A percentile compares a stretch with the other conserved stretches of the same genome.
phyloP scores from a whole-genome alignment of 495 filamentous ascomycete species.

The Evernia prunastri region DNA sequence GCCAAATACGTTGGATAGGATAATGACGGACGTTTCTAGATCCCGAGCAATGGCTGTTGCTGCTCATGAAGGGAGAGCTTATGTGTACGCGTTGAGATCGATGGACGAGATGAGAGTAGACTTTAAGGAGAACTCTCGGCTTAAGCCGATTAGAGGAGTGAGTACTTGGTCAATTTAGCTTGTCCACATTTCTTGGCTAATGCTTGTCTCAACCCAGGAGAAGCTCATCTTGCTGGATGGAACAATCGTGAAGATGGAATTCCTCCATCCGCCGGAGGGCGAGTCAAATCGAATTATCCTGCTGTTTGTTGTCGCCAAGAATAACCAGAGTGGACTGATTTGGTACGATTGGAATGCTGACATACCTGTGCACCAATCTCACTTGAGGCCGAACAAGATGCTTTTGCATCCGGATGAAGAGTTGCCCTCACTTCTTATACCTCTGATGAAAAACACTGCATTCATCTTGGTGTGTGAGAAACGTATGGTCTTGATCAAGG shows the following conservation, averaged over 20 bases:
- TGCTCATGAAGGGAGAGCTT: slow-evolving; percentile 50
- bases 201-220: slow-evolving; percentile 32
- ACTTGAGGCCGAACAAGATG: slow-evolving; percentile 42
- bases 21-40: slow-evolving; percentile 33
- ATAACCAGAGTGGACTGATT: slow-evolving; percentile 54
- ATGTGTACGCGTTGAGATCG: slow-evolving; percentile 56
- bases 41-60: slow-evolving; percentile 61
- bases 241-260: slow-evolving; percentile 77
- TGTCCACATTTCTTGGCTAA: neutral
- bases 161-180: neutral
- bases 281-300: slow-evolving; percentile 65
- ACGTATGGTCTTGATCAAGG: slow-evolving; percentile 54
- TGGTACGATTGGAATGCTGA: slow-evolving; percentile 69
- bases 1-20: neutral
- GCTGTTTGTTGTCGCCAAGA: slow-evolving; percentile 60
- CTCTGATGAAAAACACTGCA: slow-evolving; percentile 55
- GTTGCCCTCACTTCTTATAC: slow-evolving; percentile 61
- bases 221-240: slow-evolving; percentile 58
- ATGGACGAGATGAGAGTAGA: slow-evolving; percentile 39
- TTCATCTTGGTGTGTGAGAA: slow-evolving; percentile 58
- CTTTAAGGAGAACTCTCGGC: slow-evolving; percentile 9
- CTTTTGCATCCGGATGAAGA: slow-evolving; percentile 53
- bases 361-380: slow-evolving; percentile 32
- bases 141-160: slow-evolving; percentile 29
- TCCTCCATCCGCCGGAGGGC: slow-evolving; percentile 61